Percentiles rank a stretch among this genome's conserved stretches.
These are phyloP conservation scores for Linnemannia exigua DNA, from an alignment of 192 early-diverging fungal species.

Conservation along the genomic window DNA sequence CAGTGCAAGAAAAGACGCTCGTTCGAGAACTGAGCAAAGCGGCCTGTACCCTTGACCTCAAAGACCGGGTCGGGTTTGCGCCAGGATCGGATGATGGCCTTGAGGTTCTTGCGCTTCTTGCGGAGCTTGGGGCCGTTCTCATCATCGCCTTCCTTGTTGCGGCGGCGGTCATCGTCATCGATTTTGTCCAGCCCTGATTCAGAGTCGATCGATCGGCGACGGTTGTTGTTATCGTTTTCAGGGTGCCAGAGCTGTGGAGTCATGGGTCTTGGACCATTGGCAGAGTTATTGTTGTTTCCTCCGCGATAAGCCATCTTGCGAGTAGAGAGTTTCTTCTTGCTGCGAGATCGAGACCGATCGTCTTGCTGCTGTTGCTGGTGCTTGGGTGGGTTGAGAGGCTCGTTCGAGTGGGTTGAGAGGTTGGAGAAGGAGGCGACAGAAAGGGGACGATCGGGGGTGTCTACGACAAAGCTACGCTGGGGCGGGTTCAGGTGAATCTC, in stretches of 20 bases:
- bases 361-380: background rate
- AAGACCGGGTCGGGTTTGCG: conserved; percentile 2
- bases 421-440: conserved; percentile 41
- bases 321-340: background rate
- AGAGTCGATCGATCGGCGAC: background rate
- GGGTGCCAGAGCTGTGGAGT: conserved; percentile 53
- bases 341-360: background rate
- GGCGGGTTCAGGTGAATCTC: conserved; percentile 27
- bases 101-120: conserved; percentile 35
- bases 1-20: conserved; percentile 55
- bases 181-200: conserved; percentile 8
- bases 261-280: conserved; percentile 19
- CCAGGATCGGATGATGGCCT: background rate
- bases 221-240: conserved; percentile 14
- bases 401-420: conserved; percentile 47
- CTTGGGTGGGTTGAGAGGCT: conserved; percentile 25
- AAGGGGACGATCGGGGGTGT: conserved; percentile 16
- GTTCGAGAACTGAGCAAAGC: conserved; percentile 50
- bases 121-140: background rate
- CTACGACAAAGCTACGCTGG: conserved; percentile 20
- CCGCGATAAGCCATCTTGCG: background rate
- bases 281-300: background rate
- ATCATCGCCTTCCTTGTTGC: background rate
- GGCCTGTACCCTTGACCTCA: conserved; percentile 25
- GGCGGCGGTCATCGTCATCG: conserved; percentile 17